Conservation (phyloP, 148 eudicot genomes). For the Suaeda aralocaspica region DNA sequence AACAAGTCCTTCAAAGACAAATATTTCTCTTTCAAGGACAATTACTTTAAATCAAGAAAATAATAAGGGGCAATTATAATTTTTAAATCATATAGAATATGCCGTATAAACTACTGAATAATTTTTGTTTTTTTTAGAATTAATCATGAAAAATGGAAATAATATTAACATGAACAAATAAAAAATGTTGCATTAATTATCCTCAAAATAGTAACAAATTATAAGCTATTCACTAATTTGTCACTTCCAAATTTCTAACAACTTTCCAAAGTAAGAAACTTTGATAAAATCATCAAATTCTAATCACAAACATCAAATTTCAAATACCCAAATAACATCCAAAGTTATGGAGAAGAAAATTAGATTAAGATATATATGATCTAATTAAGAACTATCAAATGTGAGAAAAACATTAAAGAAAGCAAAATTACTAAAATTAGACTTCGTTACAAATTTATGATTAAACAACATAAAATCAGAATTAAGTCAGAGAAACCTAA, state of each 20-base stretch:
- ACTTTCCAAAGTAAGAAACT: background rate
- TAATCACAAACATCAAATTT: background rate
- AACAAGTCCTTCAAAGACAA: background rate
- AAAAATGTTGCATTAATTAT: no score
- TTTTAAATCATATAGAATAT: background rate
- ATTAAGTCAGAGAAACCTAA: background rate
- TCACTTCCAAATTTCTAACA: background rate
- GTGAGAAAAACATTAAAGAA: background rate
- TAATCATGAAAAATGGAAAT: background rate
- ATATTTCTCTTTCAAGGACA: slow-evolving; percentile 6
- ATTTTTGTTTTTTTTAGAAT: slow-evolving; percentile 4
- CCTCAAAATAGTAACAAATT: background rate
- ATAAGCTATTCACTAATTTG: slow-evolving; percentile 1
- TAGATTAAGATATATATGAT: background rate
- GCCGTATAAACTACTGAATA: background rate
- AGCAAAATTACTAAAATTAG: background rate
- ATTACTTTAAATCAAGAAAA: background rate
- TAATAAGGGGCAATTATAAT: background rate
- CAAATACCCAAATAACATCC: background rate
- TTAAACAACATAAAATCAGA: background rate
- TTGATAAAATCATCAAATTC: background rate
- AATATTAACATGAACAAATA: background rate
- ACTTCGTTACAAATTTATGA: background rate
- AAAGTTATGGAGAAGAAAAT: background rate
- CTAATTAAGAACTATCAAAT: background rate